Evolutionary conservation across 495 filamentous ascomycete species (phyloP), one percentile per base, ranked within the genome.

Genomic region (Penicillium soppii): DNA sequence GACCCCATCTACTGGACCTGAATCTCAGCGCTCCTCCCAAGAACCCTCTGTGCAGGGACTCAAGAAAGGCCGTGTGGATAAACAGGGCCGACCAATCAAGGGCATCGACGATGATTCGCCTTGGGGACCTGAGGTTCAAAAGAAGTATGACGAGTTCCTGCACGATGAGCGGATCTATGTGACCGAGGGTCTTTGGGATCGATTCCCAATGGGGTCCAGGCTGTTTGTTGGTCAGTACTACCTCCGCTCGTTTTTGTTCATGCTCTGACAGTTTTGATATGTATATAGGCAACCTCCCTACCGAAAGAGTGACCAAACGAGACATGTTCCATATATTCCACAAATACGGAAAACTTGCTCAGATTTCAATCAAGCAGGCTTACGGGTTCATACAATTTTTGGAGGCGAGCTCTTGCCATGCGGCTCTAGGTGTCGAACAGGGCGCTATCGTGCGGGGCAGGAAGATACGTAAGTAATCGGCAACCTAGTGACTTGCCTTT

Each of bases 301-400:
- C 88, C 20, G 94, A 98, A 61, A 82, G 89, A 63, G 91, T 96
- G 9, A 92, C 92, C 0, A 97, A 98, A 67, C 82, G 88, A 51
- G 92, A 97, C 65, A 80, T 97, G 30, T 97, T 95, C 61, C 86
- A 92, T 52, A 77, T 90, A 13, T 98, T 98, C 60, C 84, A 87
- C 63, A 79, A 81, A 36, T 92, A 91, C 67, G 94, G 94, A 27
- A 87, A 85, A 47, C 73, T 98, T 29, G 92, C 92, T 2, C 94
- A 98, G 65, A 90, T 98, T 32, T 96, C 92, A 2, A 89, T 98
- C 61, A 97, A 97, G 63, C 90, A 92, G 66, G 91, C 91, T 2
- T 98, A 96, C 71, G 94, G 94, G 4, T 98, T 98, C 61, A 91
- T 97, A 33, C 94, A 98, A 63, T 98, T 92, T 53, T 77, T 95